Conservation (phyloP, 2,329 filamentous ascomycete genomes). For the Verticillium klebahnii region DNA sequence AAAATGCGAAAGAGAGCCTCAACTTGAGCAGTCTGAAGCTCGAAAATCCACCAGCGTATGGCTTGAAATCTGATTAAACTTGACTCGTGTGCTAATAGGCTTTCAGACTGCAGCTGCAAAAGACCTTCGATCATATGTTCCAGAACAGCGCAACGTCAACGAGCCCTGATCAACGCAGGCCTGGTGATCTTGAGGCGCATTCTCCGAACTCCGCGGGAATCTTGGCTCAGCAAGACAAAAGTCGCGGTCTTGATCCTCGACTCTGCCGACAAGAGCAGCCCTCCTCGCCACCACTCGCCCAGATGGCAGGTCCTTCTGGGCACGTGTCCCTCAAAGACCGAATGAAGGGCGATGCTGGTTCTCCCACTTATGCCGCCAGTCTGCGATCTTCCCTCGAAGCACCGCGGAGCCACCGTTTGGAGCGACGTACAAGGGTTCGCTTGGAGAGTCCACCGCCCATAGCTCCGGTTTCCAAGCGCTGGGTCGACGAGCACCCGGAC, state of each 20-base stretch:
- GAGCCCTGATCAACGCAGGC: neutral
- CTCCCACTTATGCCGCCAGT: neutral
- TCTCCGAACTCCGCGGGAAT: neutral
- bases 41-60: neutral
- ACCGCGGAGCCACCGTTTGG: neutral
- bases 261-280: neutral
- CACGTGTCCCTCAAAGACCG: neutral
- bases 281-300: neutral
- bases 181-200: neutral
- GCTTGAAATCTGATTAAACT: neutral
- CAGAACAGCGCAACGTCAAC: neutral
- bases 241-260: neutral
- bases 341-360: neutral
- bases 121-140: neutral
- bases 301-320: neutral
- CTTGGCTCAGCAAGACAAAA: neutral
- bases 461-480: conserved; percentile 21
- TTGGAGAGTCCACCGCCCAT: neutral
- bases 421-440: neutral
- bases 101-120: neutral
- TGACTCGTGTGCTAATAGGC: neutral
- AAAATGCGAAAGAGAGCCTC: neutral
- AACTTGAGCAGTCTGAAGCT: neutral
- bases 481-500: conserved; percentile 44
- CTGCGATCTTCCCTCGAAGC: neutral